Evolutionary conservation across 257 asterid genomes (phyloP), one percentile per base, ranked within the genome.

Genomic region (Ajuga chamaepitys): DNA sequence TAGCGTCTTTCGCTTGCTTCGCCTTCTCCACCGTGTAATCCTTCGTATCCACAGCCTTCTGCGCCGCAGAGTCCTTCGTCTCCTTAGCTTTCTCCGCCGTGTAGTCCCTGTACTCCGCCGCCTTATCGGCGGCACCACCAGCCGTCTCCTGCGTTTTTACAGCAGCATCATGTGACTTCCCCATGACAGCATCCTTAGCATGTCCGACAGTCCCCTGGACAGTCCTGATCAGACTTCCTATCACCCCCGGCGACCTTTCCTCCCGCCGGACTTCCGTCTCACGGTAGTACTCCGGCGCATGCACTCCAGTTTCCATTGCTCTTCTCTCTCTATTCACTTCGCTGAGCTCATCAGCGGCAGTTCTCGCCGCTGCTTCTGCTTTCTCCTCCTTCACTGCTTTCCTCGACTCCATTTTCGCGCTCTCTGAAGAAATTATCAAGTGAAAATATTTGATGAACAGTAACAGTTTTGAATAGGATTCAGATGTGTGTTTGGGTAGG

Each of bases 321-420:
- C 62, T 72, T n/a, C 87, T 79, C 9, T 79, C 89, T 40, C 58
- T 74, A 68, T 81, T 87, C 2, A 58, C 71, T 1, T 84, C 75
- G 25, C 73, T 59, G 25, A 88, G 86, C 80, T 88, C 90, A 7
- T 78, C 83, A 5, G 86, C 87, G 9, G 86, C 93, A 9, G 66
- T 34, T 64, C 78, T 67, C 0, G 91, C 91, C 0, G 76, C 95
- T 22, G 65, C 81, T 34, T 83, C 88, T 0, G 91, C 86, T 26
- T 72, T 79, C 72, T 87, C 88, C 22, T 80, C 82, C 70, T 66
- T 82, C 7, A 45, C 46, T 42, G 71, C 55, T 37, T 78, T 74
- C 63, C 72, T 82, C 5, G 94, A 73, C 30, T 86, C 82, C 96
- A 87, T 87, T 10, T 45, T 28, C n/a, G 26, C 11, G 10, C 30